These are phyloP conservation scores for Phytophthora tentaculata DNA, from an alignment of 352 stramenopile species.

Conservation along the genomic window DNA sequence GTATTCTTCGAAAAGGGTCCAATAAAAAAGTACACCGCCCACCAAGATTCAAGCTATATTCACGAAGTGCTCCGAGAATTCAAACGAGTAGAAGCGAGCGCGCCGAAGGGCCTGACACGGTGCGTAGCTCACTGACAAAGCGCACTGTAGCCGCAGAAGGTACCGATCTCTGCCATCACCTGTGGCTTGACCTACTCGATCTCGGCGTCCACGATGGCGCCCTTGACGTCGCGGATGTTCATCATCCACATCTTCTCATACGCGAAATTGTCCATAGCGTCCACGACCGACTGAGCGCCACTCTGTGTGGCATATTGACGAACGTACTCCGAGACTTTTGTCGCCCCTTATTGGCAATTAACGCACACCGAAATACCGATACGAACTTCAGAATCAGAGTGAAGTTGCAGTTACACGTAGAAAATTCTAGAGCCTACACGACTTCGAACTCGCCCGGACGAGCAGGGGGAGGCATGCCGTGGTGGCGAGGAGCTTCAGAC, in stretches of 20 bases:
- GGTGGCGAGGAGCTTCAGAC: conserved; percentile 18
- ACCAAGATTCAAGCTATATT: conserved; percentile 35
- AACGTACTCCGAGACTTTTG: conserved; percentile 39
- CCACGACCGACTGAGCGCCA: conserved; percentile 37
- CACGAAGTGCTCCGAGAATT: conserved; percentile 44
- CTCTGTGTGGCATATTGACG: conserved; percentile 27
- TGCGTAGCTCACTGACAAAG: conserved; percentile 39
- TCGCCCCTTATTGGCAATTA: conserved; percentile 23
- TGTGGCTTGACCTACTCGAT: conserved; percentile 36
- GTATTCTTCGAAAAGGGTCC: conserved; percentile 40
- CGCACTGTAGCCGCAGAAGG: conserved; percentile 53
- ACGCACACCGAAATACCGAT: conserved; percentile 30
- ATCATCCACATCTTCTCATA: conserved; percentile 45
- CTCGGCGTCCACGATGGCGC: conserved; percentile 39
- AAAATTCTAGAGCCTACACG: conserved; percentile 16
- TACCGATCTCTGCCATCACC: conserved; percentile 54
- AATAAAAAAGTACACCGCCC: conserved; percentile 38
- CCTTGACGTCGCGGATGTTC: conserved; percentile 47
- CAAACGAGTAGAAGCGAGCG: conserved; percentile 57
- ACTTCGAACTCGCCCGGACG: conserved; percentile 26
- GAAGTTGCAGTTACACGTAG: background rate
- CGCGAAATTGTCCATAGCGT: conserved; percentile 40
- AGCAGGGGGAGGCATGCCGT: conserved; percentile 32
- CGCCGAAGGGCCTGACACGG: conserved; percentile 21
- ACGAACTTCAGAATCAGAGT: conserved; percentile 29